Evolutionary conservation across 345 rosid species (phyloP), one percentile per base, ranked within the genome.

Genomic region (Trapa incisa): DNA sequence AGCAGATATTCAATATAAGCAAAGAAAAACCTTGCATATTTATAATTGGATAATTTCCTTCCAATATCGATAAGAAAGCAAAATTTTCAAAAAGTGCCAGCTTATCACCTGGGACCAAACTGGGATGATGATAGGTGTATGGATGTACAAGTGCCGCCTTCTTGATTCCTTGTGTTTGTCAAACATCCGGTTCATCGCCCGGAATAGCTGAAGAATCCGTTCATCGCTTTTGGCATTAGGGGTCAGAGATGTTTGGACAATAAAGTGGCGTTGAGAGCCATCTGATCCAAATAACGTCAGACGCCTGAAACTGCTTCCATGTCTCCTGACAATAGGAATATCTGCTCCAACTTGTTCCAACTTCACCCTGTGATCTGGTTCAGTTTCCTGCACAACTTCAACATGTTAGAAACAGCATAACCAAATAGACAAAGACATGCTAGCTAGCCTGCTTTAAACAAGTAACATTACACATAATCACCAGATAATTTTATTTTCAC

Each of bases 181-280:
- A 76, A 95, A 95, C 99, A 95, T 95, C 81, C 89, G 96, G 82
- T 95, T 91, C 97, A 95, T 85, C 53, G 87, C 96, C 45, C 96
- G 95, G 87, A 95, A 95, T 72, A 95, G 96, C 80, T 91, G 99
- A 74, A 95, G 79, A 67, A 91, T 91, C 54, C 97, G 87, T 76
- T 95, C 97, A 75, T 91, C 97, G 70, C 99, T 95, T 76, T 96
- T 80, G 66, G 99, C 99, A 79, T 91, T 95, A 77, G 97, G 99
- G 15, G 99, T 89, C 86, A 95, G 80, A 71, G 99, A 95, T 53
- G 99, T 95, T 82, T 91, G 99, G 68, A 95, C 97, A 78, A 91
- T 89, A 74, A 95, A 95, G 76, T 91, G 97, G 43, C 86, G 82
- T 66, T 91, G 96, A 48, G 97, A 91, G 71, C 99, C 99, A 80